Base-by-base conservation (phyloP, 2,329 filamentous ascomycete species). In the Cercospora zeae-maydis region DNA sequence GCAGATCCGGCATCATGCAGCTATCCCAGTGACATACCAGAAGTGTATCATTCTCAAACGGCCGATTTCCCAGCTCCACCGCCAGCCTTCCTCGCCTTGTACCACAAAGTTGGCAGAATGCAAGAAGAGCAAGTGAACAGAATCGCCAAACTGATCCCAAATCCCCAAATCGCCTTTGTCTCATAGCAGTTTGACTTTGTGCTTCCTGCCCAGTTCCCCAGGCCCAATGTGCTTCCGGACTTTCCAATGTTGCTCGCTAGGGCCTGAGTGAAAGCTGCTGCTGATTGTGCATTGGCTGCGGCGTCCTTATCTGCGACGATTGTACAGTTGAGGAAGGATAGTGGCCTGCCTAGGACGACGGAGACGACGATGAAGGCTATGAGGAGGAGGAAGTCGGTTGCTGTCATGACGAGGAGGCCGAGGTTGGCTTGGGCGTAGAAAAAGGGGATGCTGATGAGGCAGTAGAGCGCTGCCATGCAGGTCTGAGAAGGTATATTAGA, bases 151-250 rank as follows among this genome's bases (percentile, higher is more conserved):
- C 87, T 87, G 76, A 96, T 93, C 75, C 86, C 85, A 64, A 96
- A 78, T 0, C 92, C 92, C 93, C 92, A 96, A 68, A 95, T 85
- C 14, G 89, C 86, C 82, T 96, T 96, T 75, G 92, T 87, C 80
- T 95, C 87, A 72, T 88, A 86, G 79, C 93, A 97, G 60, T 90
- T 89, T 16, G 83, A 73, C 73, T 81, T 83, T 11, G 81, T 86
- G 8, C 83, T 81, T n/a, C 84, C 84, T 49, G 85, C 84, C 83
- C 84, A 88, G 61, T 79, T 76, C 13, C 73, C 71, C 63, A 86
- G 79, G 19, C 80, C 78, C 60, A 86, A 73, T 42, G 75, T 80
- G 6, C 79, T 79, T n/a, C 80, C 81, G 55, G 80, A 75, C 53
- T 79, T 79, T 61, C 80, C 79, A 36, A 86, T 73, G 64, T 83